A percentile compares a stretch with the other conserved stretches of the same genome.
Evolutionary conservation across 176 grass and related monocot species (phyloP).

Genomic region (Oryza officinalis): DNA sequence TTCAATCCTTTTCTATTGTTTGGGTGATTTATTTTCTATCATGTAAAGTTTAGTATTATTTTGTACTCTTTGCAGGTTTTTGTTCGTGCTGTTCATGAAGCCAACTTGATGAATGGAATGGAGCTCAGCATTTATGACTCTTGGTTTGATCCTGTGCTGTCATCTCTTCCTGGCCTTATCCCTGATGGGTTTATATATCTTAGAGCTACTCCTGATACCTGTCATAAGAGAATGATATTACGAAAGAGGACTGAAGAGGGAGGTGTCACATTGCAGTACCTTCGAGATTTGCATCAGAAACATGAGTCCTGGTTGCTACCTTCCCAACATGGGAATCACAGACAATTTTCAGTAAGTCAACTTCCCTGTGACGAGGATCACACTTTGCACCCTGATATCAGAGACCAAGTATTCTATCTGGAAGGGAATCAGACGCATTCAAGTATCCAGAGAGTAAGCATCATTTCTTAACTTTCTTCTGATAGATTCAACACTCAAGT

Average conservation of each 20-base stretch:
- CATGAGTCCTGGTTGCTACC: constrained; percentile 72
- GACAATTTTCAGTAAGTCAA: constrained; percentile 51
- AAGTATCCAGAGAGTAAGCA: constrained; percentile 66
- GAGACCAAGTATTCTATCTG: constrained; percentile 55
- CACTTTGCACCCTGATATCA: constrained; percentile 62
- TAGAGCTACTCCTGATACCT: constrained; percentile 73
- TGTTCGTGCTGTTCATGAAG: constrained; percentile 67
- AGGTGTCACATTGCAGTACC: constrained; percentile 55
- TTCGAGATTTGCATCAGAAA: constrained; percentile 62
- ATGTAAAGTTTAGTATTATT: background rate
- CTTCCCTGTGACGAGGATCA: constrained; percentile 41
- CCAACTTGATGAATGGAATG: constrained; percentile 80
- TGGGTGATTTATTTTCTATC: background rate
- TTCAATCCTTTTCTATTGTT: background rate
- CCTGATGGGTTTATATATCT: constrained; percentile 80
- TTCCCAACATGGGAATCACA: constrained; percentile 29
- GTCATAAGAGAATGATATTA: constrained; percentile 66
- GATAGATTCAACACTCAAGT: background rate
- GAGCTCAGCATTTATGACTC: constrained; percentile 84
- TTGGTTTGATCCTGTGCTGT: constrained; percentile 82
- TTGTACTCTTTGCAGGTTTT: constrained; percentile 46
- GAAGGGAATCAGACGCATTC: constrained; percentile 64
- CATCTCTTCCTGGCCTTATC: constrained; percentile 59
- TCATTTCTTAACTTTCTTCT: background rate
- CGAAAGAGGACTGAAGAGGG: constrained; percentile 67